Evolutionary conservation across 768 basidiomycete genomes (phyloP).

Genomic region (Kwoniella mangroviensis): DNA sequence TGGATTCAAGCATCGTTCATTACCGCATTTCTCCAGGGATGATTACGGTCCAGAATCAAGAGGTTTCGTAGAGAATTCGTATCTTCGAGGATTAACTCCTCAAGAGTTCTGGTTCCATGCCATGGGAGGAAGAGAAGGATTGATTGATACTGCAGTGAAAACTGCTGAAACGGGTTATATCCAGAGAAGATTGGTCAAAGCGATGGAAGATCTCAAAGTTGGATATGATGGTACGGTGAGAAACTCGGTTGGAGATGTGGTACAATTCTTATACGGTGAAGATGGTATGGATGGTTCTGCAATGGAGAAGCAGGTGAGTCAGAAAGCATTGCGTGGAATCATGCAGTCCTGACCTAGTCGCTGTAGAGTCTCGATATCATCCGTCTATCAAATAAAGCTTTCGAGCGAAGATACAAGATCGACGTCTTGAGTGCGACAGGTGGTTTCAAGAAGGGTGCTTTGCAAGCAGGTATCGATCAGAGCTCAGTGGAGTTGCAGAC

Average conservation of each 20-base stretch:
- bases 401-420: slow-evolving; percentile 91
- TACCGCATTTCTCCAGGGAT: slow-evolving; percentile 98
- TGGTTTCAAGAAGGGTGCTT: slow-evolving; percentile 75
- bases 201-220: slow-evolving; percentile 95
- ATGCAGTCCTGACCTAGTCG: not conserved
- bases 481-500: slow-evolving; percentile 79
- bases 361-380: slow-evolving; percentile 77
- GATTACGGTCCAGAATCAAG: slow-evolving; percentile 97
- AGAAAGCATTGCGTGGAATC: too few relatives aligned
- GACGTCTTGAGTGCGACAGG: slow-evolving; percentile 61
- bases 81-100: slow-evolving; percentile 91
- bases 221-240: slow-evolving; percentile 97
- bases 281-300: slow-evolving; percentile 99
- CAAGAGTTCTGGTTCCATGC: slow-evolving; percentile 99
- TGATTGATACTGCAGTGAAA: slow-evolving; percentile 99
- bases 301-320: slow-evolving; percentile 80
- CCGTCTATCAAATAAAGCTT: slow-evolving; percentile 75
- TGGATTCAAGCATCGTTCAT: slow-evolving; percentile 92
- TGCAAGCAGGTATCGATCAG: slow-evolving; percentile 88
- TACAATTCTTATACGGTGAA: slow-evolving; percentile 97
- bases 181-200: slow-evolving; percentile 96
- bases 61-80: slow-evolving; percentile 99
- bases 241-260: slow-evolving; percentile 92
- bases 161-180: slow-evolving; percentile 99
- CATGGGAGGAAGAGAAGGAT: slow-evolving; percentile 98